These are phyloP conservation scores for Ilyonectria robusta DNA, from an alignment of 2,329 filamentous ascomycete species.

Conservation along the genomic window DNA sequence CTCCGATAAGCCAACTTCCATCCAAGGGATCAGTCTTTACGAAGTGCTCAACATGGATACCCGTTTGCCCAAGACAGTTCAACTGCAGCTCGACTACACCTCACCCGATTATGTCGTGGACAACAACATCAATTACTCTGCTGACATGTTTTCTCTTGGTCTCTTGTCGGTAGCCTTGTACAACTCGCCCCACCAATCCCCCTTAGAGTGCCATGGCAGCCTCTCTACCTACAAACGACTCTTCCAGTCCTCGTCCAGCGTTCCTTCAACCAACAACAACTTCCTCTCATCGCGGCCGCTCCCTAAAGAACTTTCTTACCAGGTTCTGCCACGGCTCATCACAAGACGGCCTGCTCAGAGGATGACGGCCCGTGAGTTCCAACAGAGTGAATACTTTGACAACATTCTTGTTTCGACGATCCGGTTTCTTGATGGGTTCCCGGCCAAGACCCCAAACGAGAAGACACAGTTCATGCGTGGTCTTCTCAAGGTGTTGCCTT, in stretches of 20 bases:
- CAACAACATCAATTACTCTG: slow-evolving; percentile 84
- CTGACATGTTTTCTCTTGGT: slow-evolving; percentile 95
- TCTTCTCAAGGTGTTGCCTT: slow-evolving; percentile 86
- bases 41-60: slow-evolving; percentile 90
- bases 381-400: slow-evolving; percentile 96
- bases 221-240: slow-evolving; percentile 87
- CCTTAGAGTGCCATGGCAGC: slow-evolving; percentile 85
- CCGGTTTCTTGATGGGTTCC: slow-evolving; percentile 91
- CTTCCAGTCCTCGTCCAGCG: slow-evolving; percentile 82
- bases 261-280: slow-evolving; percentile 85
- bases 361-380: slow-evolving; percentile 90
- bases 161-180: slow-evolving; percentile 91
- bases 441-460: slow-evolving; percentile 91
- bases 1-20: slow-evolving; percentile 80
- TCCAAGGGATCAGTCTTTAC: slow-evolving; percentile 84
- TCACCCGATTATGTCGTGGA: slow-evolving; percentile 97
- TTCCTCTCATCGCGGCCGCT: slow-evolving; percentile 86
- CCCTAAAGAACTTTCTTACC: slow-evolving; percentile 81
- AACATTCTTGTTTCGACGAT: slow-evolving; percentile 97
- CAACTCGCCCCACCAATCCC: slow-evolving; percentile 93
- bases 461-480: slow-evolving; percentile 94
- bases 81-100: slow-evolving; percentile 92
- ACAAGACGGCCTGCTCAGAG: slow-evolving; percentile 89
- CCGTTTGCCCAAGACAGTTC: slow-evolving; percentile 84
- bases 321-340: slow-evolving; percentile 88